Evolutionary conservation across 2,329 filamentous ascomycete species (phyloP).

Genomic region (Trichoderma polysporum): DNA sequence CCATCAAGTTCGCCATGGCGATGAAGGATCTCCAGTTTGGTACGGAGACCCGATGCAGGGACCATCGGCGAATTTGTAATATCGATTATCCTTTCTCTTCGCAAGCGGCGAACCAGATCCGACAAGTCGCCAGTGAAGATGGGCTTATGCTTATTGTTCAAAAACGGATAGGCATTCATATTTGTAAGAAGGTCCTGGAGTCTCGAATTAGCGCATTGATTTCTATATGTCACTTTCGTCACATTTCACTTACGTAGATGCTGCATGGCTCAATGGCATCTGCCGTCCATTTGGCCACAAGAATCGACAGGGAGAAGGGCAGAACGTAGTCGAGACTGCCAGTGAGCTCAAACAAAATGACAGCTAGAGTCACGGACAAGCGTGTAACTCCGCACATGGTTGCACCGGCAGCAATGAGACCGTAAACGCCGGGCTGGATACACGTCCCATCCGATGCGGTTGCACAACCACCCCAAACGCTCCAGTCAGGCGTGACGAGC

Average conservation of each 20-base stretch:
- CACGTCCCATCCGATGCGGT: conserved; percentile 72
- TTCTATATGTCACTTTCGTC: conserved; percentile 45
- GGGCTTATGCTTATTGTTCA: conserved; percentile 94
- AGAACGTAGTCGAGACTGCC: conserved; percentile 93
- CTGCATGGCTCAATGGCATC: conserved; percentile 92
- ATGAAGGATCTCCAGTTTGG: conserved; percentile 79
- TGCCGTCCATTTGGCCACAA: conserved; percentile 97
- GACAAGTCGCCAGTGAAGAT: conserved; percentile 85
- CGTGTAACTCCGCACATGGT: conserved; percentile 98
- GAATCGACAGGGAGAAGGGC: conserved; percentile 86
- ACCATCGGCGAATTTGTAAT: conserved; percentile 81
- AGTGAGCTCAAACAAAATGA: conserved; percentile 94
- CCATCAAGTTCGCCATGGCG: conserved; percentile 87
- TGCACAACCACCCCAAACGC: conserved; percentile 74
- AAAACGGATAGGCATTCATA: conserved; percentile 95
- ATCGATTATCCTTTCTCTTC: conserved; percentile 79
- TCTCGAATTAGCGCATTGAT: conserved; percentile 18
- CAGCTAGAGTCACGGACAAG: conserved; percentile 86
- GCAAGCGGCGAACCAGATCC: conserved; percentile 77
- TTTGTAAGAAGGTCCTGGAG: conserved; percentile 81
- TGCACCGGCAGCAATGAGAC: conserved; percentile 87
- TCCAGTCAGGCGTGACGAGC: conserved; percentile 67
- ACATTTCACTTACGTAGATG: conserved; percentile 67
- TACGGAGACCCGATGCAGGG: conserved; percentile 70
- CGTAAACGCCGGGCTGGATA: conserved; percentile 95